Percentiles rank a stretch among this genome's conserved stretches.
phyloP scores from a whole-genome alignment of 352 stramenopile genomes.

The Phytophthora kernoviae region DNA sequence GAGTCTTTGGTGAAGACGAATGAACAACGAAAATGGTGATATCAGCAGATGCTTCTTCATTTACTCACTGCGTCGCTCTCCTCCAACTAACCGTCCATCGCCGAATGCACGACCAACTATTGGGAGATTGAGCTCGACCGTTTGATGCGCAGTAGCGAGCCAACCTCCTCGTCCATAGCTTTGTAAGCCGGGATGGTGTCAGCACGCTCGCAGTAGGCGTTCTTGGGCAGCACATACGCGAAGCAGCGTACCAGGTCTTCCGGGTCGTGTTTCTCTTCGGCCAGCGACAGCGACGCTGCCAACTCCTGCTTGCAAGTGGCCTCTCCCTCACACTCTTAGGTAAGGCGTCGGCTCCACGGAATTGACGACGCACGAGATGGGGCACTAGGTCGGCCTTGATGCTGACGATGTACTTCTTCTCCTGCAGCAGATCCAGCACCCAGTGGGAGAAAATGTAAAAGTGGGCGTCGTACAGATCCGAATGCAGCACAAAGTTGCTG shows the following conservation, averaged over 20 bases:
- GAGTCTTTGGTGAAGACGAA: no score
- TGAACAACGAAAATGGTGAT: no score
- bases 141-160: constrained; percentile 67
- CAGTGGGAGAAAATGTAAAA: constrained; percentile 89
- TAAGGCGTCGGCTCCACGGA: constrained; percentile 63
- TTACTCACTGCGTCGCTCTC: constrained; percentile 18
- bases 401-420: constrained; percentile 87
- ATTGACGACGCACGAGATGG: constrained; percentile 79
- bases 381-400: constrained; percentile 86
- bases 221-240: constrained; percentile 70
- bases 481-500: constrained; percentile 74
- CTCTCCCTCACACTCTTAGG: constrained; percentile 59
- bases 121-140: constrained; percentile 58
- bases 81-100: constrained; percentile 3
- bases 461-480: constrained; percentile 82
- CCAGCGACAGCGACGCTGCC: constrained; percentile 63
- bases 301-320: constrained; percentile 63
- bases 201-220: constrained; percentile 80
- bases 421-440: constrained; percentile 74
- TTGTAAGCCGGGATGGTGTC: constrained; percentile 77
- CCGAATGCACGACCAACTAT: constrained; percentile 25
- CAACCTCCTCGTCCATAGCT: constrained; percentile 78
- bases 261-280: constrained; percentile 51
- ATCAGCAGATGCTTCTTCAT: constrained; percentile 23
- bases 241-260: constrained; percentile 81